These are phyloP conservation scores for Wickerhamiella lipophila DNA, from an alignment of 805 yeast genomes.

Conservation along the genomic window DNA sequence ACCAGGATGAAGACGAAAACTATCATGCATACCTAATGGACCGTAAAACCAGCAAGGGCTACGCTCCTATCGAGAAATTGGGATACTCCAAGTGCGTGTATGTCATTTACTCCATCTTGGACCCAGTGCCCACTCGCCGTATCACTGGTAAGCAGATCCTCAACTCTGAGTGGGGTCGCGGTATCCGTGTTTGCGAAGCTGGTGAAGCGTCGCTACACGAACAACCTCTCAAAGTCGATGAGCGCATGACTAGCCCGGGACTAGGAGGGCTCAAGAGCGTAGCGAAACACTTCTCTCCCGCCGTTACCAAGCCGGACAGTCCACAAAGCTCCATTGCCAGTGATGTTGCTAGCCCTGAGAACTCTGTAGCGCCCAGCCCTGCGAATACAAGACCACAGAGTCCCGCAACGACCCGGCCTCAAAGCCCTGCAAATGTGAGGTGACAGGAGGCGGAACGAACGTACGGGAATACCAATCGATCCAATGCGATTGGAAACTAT, in stretches of 20 bases:
- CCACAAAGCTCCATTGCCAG: conserved; percentile 16
- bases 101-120: conserved; percentile 84
- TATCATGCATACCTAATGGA: conserved; percentile 61
- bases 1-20: conserved; percentile 62
- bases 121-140: conserved; percentile 79
- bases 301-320: conserved; percentile 31
- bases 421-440: neutral
- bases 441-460: neutral
- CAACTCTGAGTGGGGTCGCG: conserved; percentile 93
- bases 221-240: neutral
- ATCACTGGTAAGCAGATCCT: conserved; percentile 79
- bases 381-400: neutral
- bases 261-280: neutral
- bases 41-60: conserved; percentile 72
- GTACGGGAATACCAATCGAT: neutral
- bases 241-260: neutral
- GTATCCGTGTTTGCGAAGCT: conserved; percentile 65
- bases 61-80: conserved; percentile 77
- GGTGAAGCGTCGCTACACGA: conserved; percentile 31
- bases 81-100: conserved; percentile 83
- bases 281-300: conserved; percentile 38
- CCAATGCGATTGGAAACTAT: neutral
- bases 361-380: neutral
- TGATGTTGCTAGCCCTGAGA: neutral
- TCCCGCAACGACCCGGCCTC: neutral